A percentile compares a stretch with the other conserved stretches of the same genome.
phyloP scores from a whole-genome alignment of 2,329 filamentous ascomycete species.

The Fusarium lyarnte region DNA sequence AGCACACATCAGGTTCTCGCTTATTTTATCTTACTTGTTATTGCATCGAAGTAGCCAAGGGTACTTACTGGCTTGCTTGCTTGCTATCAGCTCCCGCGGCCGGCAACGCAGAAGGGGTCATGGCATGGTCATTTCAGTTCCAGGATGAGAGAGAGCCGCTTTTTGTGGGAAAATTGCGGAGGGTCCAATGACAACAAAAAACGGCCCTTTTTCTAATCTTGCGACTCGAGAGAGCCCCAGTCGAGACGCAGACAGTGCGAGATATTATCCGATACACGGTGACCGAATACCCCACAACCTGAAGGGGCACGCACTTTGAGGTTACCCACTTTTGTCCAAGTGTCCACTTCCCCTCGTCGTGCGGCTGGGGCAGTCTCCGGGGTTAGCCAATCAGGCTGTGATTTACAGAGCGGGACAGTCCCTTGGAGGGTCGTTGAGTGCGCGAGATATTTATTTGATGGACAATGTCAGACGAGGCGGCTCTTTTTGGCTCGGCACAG shows the following conservation, averaged over 20 bases:
- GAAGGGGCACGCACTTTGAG: constrained; percentile 6
- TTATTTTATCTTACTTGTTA: background rate
- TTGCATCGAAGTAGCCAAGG: background rate
- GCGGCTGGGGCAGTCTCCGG: constrained; percentile 37
- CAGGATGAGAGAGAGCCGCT: constrained; percentile 22
- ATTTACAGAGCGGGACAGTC: constrained; percentile 22
- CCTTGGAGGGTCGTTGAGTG: constrained; percentile 20
- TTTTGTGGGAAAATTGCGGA: constrained; percentile 29
- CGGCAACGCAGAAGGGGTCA: constrained; percentile 33
- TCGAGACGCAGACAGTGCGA: constrained; percentile 11
- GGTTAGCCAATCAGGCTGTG: constrained; percentile 19
- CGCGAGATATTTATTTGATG: constrained; percentile 30
- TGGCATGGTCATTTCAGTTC: constrained; percentile 3
- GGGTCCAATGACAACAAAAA: constrained; percentile 22
- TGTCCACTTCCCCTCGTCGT: constrained; percentile 42
- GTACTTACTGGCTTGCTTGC: background rate
- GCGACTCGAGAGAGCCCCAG: constrained; percentile 8
- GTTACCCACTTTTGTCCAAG: background rate
- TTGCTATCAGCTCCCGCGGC: constrained; percentile 26
- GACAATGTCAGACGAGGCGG: constrained; percentile 27
- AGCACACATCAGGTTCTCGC: background rate
- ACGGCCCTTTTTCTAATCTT: constrained; percentile 8
- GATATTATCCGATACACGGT: background rate
- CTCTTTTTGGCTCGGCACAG: constrained; percentile 29
- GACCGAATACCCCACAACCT: constrained; percentile 28